Evolutionary conservation across 352 stramenopile species (phyloP).

Genomic region (Halophytophthora batemanensis): DNA sequence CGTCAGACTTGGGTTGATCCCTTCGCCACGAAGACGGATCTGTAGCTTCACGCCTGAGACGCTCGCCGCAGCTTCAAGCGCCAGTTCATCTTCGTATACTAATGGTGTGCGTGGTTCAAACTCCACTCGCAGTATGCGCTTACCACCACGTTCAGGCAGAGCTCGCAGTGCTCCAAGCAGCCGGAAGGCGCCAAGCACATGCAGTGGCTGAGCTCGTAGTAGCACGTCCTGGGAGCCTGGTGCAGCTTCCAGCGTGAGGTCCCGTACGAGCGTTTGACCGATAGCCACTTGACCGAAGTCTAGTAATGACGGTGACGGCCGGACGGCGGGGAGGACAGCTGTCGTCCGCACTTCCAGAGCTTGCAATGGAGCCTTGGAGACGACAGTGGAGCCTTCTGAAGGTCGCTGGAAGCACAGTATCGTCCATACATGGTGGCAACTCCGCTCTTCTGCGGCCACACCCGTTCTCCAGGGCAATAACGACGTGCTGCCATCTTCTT

Average conservation of each 20-base stretch:
- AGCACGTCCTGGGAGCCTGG: slow-evolving; percentile 19
- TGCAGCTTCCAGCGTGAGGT: slow-evolving; percentile 59
- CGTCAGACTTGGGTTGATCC: slow-evolving; percentile 73
- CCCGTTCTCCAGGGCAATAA: slow-evolving; percentile 5
- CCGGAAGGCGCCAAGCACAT: slow-evolving; percentile 79
- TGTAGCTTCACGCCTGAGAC: slow-evolving; percentile 23
- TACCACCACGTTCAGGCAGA: slow-evolving; percentile 27
- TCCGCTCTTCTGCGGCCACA: slow-evolving; percentile 44
- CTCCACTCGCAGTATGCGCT: slow-evolving; percentile 45
- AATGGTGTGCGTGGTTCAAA: slow-evolving; percentile 57
- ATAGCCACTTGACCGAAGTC: slow-evolving; percentile 89
- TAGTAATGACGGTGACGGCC: slow-evolving; percentile 38
- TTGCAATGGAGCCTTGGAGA: slow-evolving; percentile 25
- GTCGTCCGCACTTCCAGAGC: slow-evolving; percentile 70
- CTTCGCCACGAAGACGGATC: slow-evolving; percentile 53
- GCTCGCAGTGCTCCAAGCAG: slow-evolving; percentile 65
- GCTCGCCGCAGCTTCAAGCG: slow-evolving; percentile 41
- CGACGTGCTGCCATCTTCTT: not conserved
- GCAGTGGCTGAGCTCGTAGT: slow-evolving; percentile 58
- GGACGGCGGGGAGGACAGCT: slow-evolving; percentile 49
- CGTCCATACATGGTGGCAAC: slow-evolving; percentile 75
- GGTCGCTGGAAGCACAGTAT: slow-evolving; percentile 61
- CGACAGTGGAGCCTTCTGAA: slow-evolving; percentile 7
- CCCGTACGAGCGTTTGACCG: slow-evolving; percentile 50
- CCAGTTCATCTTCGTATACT: slow-evolving; percentile 72